Evolutionary conservation across 169 alveolate genomes (phyloP).

Genomic region (Eimeria sp.): DNA sequence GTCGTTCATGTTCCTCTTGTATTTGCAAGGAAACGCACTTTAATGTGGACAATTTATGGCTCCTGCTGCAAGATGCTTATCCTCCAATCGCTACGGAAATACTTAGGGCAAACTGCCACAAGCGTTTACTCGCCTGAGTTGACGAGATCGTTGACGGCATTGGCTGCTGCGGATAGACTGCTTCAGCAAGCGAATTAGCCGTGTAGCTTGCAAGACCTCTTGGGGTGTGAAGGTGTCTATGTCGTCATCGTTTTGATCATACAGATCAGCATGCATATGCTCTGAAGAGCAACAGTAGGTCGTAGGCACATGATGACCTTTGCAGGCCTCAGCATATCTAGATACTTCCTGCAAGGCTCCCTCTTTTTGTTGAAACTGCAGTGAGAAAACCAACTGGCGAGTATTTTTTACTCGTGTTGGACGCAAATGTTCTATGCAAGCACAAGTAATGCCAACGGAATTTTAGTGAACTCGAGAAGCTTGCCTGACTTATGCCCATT

Average conservation of each 20-base stretch:
- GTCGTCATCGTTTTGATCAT: constrained; percentile 17
- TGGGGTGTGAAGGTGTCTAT: constrained; percentile 61
- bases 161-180: constrained; percentile 54
- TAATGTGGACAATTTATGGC: not conserved
- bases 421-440: not conserved
- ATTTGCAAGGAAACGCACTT: not conserved
- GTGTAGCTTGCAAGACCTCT: constrained; percentile 65
- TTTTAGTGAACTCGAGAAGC: not conserved
- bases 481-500: not conserved
- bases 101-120: not conserved
- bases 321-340: not conserved
- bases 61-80: not conserved
- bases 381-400: not conserved
- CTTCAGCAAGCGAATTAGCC: constrained; percentile 52
- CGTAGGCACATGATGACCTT: constrained; percentile 1
- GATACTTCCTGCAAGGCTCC: not conserved
- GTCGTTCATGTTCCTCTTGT: not conserved
- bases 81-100: not conserved
- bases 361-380: not conserved
- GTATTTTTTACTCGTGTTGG: not conserved
- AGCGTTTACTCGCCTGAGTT: constrained; percentile 14
- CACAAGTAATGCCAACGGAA: not conserved
- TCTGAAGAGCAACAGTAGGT: not conserved
- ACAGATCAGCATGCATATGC: constrained; percentile 20
- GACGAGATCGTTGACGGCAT: constrained; percentile 11